Conservation (phyloP, 352 stramenopile species). For the Phytopythium kandeliae region DNA sequence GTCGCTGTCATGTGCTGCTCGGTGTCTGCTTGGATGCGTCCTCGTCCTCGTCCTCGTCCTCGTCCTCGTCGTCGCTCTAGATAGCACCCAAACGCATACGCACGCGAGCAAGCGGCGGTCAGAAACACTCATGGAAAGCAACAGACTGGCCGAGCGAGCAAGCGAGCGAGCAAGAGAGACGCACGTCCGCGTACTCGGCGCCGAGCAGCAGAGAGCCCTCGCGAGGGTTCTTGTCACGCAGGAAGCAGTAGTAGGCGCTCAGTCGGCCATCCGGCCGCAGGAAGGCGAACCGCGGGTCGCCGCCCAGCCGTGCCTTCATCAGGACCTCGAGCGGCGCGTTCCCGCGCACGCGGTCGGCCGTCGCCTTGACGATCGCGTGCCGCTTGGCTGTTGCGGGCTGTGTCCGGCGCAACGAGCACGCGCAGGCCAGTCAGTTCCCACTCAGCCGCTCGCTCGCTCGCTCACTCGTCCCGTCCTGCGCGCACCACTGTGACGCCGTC, state of each 20-base stretch:
- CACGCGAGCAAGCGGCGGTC: no score
- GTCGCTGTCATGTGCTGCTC: neutral
- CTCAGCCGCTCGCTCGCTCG: no score
- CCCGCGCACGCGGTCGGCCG: conserved; percentile 32
- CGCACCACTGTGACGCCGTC: conserved; percentile 19
- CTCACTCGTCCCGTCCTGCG: no score
- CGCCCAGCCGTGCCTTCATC: conserved; percentile 36
- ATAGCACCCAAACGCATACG: no score
- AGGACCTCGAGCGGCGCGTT: conserved; percentile 41
- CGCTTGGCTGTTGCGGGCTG: conserved; percentile 37
- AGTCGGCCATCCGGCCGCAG: conserved; percentile 21
- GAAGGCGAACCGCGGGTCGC: conserved; percentile 33
- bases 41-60: neutral
- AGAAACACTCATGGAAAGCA: no score
- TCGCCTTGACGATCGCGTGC: conserved; percentile 37
- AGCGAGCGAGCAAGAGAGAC: no score
- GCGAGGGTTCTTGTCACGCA: conserved; percentile 31
- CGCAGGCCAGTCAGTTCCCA: no score
- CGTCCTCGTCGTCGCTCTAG: conserved; percentile 15
- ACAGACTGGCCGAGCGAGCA: no score
- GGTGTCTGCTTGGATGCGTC: neutral
- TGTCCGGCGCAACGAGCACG: no score
- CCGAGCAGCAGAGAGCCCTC: conserved; percentile 17
- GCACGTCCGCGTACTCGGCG: conserved; percentile 24
- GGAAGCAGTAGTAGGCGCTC: conserved; percentile 40